A percentile compares a stretch with the other conserved stretches of the same genome.
These are phyloP conservation scores for Mycena metata DNA, from an alignment of 768 basidiomycete species.

Conservation along the genomic window DNA sequence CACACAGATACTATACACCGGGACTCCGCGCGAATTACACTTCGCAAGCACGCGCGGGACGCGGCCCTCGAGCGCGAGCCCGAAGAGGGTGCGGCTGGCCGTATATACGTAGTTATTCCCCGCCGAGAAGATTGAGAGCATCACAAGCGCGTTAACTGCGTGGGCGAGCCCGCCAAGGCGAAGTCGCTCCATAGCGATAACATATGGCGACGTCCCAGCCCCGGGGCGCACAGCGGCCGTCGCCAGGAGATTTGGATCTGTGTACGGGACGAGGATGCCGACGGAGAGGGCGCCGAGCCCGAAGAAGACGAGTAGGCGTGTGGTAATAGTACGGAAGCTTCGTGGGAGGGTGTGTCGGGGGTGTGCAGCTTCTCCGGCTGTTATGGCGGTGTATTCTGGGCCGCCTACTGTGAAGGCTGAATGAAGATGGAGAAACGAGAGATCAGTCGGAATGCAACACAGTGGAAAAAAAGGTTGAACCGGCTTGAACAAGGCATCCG, in stretches of 20 bases:
- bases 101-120: slow-evolving; percentile 77
- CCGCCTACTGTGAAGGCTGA: too few species aligned
- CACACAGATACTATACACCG: slow-evolving; percentile 64
- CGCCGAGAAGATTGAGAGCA: slow-evolving; percentile 80
- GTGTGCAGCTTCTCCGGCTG: slow-evolving; percentile 79
- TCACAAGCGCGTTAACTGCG: slow-evolving; percentile 78
- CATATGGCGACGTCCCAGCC: slow-evolving; percentile 82
- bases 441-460: too few species aligned
- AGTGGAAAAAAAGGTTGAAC: too few species aligned
- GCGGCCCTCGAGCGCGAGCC: slow-evolving; percentile 72
- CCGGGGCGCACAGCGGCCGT: slow-evolving; percentile 68
- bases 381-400: slow-evolving; percentile 65
- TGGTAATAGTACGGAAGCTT: slow-evolving; percentile 80
- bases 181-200: slow-evolving; percentile 81
- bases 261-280: slow-evolving; percentile 84
- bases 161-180: slow-evolving; percentile 74
- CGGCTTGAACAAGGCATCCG: slow-evolving; percentile 69
- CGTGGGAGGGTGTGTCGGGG: slow-evolving; percentile 79
- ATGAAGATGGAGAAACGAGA: too few species aligned
- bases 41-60: slow-evolving; percentile 65
- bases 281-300: slow-evolving; percentile 76
- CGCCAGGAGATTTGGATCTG: slow-evolving; percentile 69
- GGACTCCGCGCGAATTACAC: slow-evolving; percentile 69
- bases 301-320: slow-evolving; percentile 84
- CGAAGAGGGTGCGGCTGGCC: slow-evolving; percentile 65